Evolutionary conservation across 768 basidiomycete species (phyloP).

Genomic region (Phylloporus scabripes): DNA sequence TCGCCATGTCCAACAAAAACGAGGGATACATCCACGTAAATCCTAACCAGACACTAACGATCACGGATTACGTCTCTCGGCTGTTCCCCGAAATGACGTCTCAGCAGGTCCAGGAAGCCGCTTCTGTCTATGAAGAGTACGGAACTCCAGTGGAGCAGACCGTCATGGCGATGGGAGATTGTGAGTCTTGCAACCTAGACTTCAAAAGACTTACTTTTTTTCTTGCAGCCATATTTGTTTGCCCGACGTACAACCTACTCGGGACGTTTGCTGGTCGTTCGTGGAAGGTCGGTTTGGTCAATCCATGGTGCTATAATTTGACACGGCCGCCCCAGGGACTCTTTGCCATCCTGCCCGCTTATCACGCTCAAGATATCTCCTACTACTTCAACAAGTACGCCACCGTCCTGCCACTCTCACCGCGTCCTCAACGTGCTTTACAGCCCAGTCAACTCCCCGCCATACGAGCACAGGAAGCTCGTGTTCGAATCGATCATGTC

Average conservation of each 20-base stretch:
- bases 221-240: constrained; percentile 31
- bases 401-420: not conserved
- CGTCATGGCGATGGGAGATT: constrained; percentile 36
- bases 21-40: constrained; percentile 32
- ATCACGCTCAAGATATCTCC: constrained; percentile 30
- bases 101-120: constrained; percentile 21
- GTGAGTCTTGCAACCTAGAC: constrained; percentile 21
- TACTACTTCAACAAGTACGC: constrained; percentile 38
- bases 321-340: constrained; percentile 18
- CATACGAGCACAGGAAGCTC: constrained; percentile 27
- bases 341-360: constrained; percentile 28
- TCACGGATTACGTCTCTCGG: constrained; percentile 23
- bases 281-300: constrained; percentile 30
- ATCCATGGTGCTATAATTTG: constrained; percentile 12
- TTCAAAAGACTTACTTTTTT: not conserved
- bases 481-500: constrained; percentile 23
- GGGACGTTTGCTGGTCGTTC: constrained; percentile 25
- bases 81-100: constrained; percentile 39
- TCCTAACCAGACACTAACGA: constrained; percentile 15
- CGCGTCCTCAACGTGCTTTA: not conserved
- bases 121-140: constrained; percentile 25
- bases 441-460: constrained; percentile 5
- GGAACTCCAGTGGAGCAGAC: constrained; percentile 33
- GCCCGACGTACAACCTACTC: constrained; percentile 32
- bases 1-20: constrained; percentile 25